phyloP scores from a whole-genome alignment of 1,284 basidiomycete genomes.

The Ustilago bromivora region DNA sequence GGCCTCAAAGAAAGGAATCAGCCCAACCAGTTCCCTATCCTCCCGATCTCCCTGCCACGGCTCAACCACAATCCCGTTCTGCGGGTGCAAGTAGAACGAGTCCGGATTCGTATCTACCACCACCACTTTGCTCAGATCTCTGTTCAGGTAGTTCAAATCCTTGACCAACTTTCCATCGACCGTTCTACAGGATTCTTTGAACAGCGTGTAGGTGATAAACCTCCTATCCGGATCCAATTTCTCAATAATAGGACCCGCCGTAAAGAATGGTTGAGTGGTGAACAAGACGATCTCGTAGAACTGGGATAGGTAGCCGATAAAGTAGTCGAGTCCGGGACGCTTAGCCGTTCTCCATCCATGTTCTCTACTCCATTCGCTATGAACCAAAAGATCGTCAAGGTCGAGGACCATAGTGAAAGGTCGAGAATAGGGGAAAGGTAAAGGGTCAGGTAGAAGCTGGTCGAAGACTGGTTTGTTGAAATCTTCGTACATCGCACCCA shows the following conservation, averaged over 20 bases:
- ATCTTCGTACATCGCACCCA: slow-evolving; percentile 56
- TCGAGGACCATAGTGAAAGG: slow-evolving; percentile 93
- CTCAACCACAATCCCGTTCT: slow-evolving; percentile 86
- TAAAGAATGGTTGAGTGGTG: slow-evolving; percentile 89
- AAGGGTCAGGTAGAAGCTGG: slow-evolving; percentile 87
- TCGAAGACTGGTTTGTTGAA: slow-evolving; percentile 80
- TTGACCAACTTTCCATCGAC: slow-evolving; percentile 71
- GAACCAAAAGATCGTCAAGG: slow-evolving; percentile 90
- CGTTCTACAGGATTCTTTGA: slow-evolving; percentile 76
- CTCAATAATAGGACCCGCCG: slow-evolving; percentile 87
- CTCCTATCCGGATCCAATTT: slow-evolving; percentile 94
- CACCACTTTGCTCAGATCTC: slow-evolving; percentile 90
- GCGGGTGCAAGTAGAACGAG: slow-evolving; percentile 83
- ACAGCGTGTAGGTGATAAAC: slow-evolving; percentile 88
- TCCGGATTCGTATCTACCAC: slow-evolving; percentile 86
- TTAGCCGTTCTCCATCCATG: slow-evolving; percentile 72
- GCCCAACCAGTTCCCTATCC: slow-evolving; percentile 82
- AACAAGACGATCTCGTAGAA: slow-evolving; percentile 98
- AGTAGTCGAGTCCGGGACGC: slow-evolving; percentile 96
- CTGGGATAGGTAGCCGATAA: slow-evolving; percentile 93
- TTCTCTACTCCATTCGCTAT: slow-evolving; percentile 80
- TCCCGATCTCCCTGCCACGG: slow-evolving; percentile 86
- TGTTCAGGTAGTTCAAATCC: slow-evolving; percentile 92
- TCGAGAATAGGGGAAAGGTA: slow-evolving; percentile 85
- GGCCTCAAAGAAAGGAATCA: slow-evolving; percentile 96